phyloP scores from a whole-genome alignment of 2,329 filamentous ascomycete species.

The Fusarium brevicatenulatum region DNA sequence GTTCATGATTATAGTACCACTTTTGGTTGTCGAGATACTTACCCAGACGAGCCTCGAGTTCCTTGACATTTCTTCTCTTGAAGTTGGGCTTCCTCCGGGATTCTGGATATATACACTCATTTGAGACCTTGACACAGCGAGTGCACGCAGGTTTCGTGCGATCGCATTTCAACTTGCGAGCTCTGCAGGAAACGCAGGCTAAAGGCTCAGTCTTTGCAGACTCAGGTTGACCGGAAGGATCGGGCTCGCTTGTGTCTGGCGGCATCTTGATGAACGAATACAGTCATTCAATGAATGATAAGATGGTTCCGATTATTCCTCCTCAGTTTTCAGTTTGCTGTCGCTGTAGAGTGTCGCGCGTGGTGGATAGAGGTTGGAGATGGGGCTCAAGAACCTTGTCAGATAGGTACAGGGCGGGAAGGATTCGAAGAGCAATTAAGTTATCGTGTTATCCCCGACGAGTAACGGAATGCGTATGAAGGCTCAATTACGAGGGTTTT shows the following conservation, averaged over 20 bases:
- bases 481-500: constrained; percentile 13
- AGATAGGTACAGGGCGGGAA: not conserved
- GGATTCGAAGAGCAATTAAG: not conserved
- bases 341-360: not conserved
- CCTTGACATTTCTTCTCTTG: constrained; percentile 89
- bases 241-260: constrained; percentile 38
- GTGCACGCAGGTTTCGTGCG: constrained; percentile 80
- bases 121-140: constrained; percentile 78
- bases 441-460: not conserved
- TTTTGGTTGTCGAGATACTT: constrained; percentile 62
- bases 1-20: constrained; percentile 30
- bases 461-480: not conserved
- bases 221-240: constrained; percentile 28
- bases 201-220: constrained; percentile 59
- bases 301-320: not conserved
- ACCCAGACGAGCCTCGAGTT: constrained; percentile 89
- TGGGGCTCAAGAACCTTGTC: not conserved
- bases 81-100: constrained; percentile 87
- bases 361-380: not conserved
- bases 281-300: constrained; percentile 26
- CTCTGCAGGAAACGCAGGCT: constrained; percentile 85
- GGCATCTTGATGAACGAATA: constrained; percentile 25
- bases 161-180: constrained; percentile 89
- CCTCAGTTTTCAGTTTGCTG: not conserved
- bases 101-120: constrained; percentile 89